Evolutionary conservation across 2,329 filamentous ascomycete species (phyloP), one percentile per base, ranked within the genome.

Genomic region (Colletotrichum lupini): DNA sequence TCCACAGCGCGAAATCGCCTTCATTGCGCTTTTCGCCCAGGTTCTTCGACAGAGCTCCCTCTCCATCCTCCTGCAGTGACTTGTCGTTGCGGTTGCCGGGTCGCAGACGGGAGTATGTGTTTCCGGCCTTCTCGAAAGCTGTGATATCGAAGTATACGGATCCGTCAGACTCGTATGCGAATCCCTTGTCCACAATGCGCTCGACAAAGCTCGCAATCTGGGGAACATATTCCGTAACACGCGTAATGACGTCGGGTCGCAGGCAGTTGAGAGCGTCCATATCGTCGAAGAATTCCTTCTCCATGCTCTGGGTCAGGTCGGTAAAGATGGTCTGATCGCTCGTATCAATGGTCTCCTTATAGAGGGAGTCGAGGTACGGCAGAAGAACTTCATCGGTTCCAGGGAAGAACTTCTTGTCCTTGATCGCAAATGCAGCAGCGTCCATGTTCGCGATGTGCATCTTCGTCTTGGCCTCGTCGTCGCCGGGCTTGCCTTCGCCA

Each of bases 141-240:
- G 88, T 86, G 76, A 97, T 98, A 78, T 98, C 96, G 75, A 98
- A 98, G 83, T 98, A 98, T 0, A 98, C 95, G 0, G 94, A 97
- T 0, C 95, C 95, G 77, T 97, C 93, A 0, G 87, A 84, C 78
- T 91, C 88, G 76, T 98, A 98, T 1, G 92, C 96, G 77, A 95
- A 98, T 0, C 94, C 93, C 80, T 98, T 97, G 64, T 93, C 85
- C 26, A 97, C 91, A 69, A 98, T 94, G 76, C 89, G 91, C 78
- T 96, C 90, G 0, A 98, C 94, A 75, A 97, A 98, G 11, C 89
- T 86, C 58, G 94, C 94, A 79, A 98, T 98, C 79, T 97, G 92
- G 0, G 92, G 92, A 4, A 96, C 93, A 77, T 97, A 98, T 78
- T 98, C 95, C 1, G 95, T 98, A n/a, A 98, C 96, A 69, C 95